Base-by-base conservation (phyloP, 768 basidiomycete species). In the Grammothele lineata region DNA sequence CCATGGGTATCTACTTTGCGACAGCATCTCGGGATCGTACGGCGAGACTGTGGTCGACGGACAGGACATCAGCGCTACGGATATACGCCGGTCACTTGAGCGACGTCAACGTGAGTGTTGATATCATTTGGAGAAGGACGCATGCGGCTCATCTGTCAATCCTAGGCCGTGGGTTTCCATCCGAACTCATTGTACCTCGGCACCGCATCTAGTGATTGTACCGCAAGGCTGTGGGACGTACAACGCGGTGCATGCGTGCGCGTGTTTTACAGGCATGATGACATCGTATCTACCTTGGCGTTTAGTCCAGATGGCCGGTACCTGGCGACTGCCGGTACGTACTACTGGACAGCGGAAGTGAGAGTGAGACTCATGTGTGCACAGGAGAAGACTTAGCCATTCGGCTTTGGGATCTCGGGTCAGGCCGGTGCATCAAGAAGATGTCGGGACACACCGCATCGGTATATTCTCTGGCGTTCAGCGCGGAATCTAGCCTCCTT, bases 1-100 rank as follows among this genome's bases (percentile, higher is more conserved):
- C 96, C 9, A 84, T 92, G 74, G 94, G 96, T 4, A 81, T 94
- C n/a, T 97, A 99, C 69, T 99, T 99, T 65, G 95, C 96, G 6
- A 95, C 90, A 15, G 94, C 82, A 15, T 94, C 93, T 57, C 73
- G 96, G 43, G 96, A 99, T 66, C 73, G 91, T 49, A 96, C 96
- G 4, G 96, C 96, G 0, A 76, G 94, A 60, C 74, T 99, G 41
- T 99, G 96, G 96, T 92, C 89, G 17, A 94, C 94, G 1, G 96
- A 99, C 61, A 75, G 92, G 48, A 82, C 82, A 9, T 81, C 84
- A 5, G 87, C 92, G 48, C 62, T 98, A 45, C 72, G 96, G 51
- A 84, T 97, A 57, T 98, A 95, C 66, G 93, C 91, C 4, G 96
- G 96, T 0, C 96, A 99, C 70, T 60, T 97, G 56, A 91, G 90